Base-by-base conservation (phyloP, 2,329 filamentous ascomycete species). In the Didymella pomorum region DNA sequence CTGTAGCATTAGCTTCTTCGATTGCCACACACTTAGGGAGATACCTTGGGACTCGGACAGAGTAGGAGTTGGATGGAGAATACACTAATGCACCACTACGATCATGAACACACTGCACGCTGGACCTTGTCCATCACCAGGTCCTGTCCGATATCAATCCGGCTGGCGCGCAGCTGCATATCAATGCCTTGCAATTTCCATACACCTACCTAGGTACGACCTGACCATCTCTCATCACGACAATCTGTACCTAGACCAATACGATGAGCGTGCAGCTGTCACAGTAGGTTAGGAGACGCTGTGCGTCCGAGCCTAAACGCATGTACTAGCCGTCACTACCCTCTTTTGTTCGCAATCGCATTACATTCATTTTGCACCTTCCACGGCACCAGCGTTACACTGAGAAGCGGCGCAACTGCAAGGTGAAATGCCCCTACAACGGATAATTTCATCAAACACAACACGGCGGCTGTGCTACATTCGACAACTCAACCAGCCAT, bases 11-110 rank as follows among this genome's bases (percentile, higher is more conserved):
- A 49, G 35, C 39, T 60, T 57, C 48, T 60, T 52, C 52, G 52
- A 57, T 53, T 51, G 31, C 28, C 47, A 58, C 45, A n/a, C n/a
- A 53, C 51, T 52, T 64, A 61, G 58, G 61, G 51, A 68, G 67
- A 69, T 68, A 69, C 67, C 67, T 69, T 59, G 60, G 63, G 62
- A 52, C 57, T 56, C 57, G 33, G 25, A 50, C 39, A 44, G 56
- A 56, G 54, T 47, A 44, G 52, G 56, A 43, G 56, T 58, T 58
- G 43, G 43, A 23, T 46, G 45, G 29, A 28, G 33, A 51, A 46
- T 31, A 28, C 33, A 51, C 31, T 49, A 59, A 59, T 59, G 41
- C 51, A 35, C 55, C 37, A n/a, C 28, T 37, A 45, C 29, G 11
- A 39, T 10, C 18, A 14, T 3, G n/a, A 31, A 33, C 7, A 35